Conservation (phyloP, 176 grass and related monocot genomes). For the Musa schizocarpa region DNA sequence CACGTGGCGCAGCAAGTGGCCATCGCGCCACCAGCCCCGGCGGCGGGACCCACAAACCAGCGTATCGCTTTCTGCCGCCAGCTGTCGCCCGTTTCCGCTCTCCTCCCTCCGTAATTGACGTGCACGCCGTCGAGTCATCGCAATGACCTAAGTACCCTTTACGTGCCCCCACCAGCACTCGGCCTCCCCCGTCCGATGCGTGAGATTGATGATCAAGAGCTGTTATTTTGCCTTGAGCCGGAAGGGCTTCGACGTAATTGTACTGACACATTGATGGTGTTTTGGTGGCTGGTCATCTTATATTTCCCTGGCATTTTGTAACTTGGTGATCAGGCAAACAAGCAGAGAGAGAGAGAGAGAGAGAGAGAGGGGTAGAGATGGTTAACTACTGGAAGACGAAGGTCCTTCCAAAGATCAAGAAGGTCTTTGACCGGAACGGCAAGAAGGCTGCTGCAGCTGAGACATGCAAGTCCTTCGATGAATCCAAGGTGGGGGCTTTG, state of each 20-base stretch:
- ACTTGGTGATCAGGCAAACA: neutral
- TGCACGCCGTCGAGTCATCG: too few relatives aligned
- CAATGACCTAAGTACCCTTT: too few relatives aligned
- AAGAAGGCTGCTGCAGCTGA: constrained; percentile 10
- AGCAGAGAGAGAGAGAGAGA: neutral
- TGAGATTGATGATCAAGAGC: too few relatives aligned
- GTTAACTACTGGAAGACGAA: constrained; percentile 6
- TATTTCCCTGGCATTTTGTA: neutral
- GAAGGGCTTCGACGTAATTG: neutral
- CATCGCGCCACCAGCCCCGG: too few relatives aligned
- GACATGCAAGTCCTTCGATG: constrained; percentile 11
- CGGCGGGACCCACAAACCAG: too few relatives aligned
- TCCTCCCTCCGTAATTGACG: too few relatives aligned
- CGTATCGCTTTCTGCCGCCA: too few relatives aligned
- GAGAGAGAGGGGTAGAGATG: neutral
- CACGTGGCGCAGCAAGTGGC: too few relatives aligned
- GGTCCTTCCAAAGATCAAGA: constrained; percentile 4
- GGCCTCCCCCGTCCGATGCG: too few relatives aligned
- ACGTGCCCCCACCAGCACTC: neutral
- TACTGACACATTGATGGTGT: neutral
- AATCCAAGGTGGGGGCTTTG: neutral
- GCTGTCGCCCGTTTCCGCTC: too few relatives aligned
- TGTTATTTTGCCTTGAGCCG: too few relatives aligned
- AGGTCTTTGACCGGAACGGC: constrained; percentile 6
- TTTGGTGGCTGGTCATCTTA: neutral